Evolutionary conservation across 1,139 yeast genomes (phyloP).

Genomic region (Ogataea hybrid): DNA sequence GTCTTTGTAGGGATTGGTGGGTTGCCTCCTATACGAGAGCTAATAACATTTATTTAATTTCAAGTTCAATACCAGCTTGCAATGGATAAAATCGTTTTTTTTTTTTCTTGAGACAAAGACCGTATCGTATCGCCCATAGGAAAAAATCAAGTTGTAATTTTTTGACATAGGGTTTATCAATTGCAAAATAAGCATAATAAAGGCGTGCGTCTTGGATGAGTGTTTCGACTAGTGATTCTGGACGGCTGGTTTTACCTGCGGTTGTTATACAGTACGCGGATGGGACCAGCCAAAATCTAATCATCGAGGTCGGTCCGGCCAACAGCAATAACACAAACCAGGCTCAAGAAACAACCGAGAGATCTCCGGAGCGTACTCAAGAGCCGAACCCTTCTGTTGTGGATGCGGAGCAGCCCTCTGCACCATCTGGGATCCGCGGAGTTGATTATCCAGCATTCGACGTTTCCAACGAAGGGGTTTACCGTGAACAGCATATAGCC

Average conservation of each 20-base stretch:
- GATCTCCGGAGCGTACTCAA: slow-evolving; percentile 3
- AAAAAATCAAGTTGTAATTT: slow-evolving; percentile 5
- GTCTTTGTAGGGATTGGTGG: background rate
- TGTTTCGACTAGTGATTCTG: slow-evolving; percentile 20
- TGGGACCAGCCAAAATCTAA: slow-evolving; percentile 26
- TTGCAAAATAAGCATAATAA: background rate
- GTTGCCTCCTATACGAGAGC: too few species aligned
- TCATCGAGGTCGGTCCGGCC: slow-evolving; percentile 30
- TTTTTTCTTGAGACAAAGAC: too few species aligned
- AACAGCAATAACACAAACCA: slow-evolving; percentile 1
- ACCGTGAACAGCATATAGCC: slow-evolving; percentile 24
- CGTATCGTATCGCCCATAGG: slow-evolving; percentile 4
- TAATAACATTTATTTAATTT: too few species aligned
- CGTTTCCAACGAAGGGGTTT: slow-evolving; percentile 31
- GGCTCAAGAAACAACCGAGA: slow-evolving; percentile 1
- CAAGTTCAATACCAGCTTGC: too few species aligned
- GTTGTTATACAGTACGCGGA: slow-evolving; percentile 28
- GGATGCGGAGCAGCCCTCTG: background rate
- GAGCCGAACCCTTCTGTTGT: slow-evolving; percentile 1
- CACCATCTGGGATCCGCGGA: slow-evolving; percentile 27
- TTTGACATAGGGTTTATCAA: slow-evolving; percentile 4
- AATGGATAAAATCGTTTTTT: too few species aligned
- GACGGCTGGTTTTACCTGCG: slow-evolving; percentile 28
- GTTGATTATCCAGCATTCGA: slow-evolving; percentile 35
- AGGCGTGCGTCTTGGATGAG: slow-evolving; percentile 9